A percentile compares a stretch with the other conserved stretches of the same genome.
phyloP scores from a whole-genome alignment of 768 basidiomycete genomes.

The Collybia sp. region DNA sequence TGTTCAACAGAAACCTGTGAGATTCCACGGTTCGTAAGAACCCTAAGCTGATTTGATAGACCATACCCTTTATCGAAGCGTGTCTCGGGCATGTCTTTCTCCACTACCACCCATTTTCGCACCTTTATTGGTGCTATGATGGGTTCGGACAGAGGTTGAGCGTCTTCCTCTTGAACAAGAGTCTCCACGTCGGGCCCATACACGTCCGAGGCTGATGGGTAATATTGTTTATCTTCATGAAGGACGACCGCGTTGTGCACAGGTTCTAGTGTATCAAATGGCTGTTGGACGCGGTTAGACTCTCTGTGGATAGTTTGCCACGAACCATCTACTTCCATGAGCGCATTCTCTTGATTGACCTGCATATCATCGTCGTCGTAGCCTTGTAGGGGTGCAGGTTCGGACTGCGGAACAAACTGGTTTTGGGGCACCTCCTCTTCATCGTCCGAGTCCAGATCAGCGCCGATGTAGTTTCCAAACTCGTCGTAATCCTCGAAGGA shows the following conservation, averaged over 20 bases:
- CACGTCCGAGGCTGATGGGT: slow-evolving; percentile 86
- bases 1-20: slow-evolving; percentile 82
- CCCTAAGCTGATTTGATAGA: slow-evolving; percentile 6
- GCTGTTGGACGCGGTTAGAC: slow-evolving; percentile 14
- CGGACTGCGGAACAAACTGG: slow-evolving; percentile 33
- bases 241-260: slow-evolving; percentile 79
- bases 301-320: slow-evolving; percentile 3
- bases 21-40: slow-evolving; percentile 2
- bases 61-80: slow-evolving; percentile 95
- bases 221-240: slow-evolving; percentile 98
- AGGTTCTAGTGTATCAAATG: slow-evolving; percentile 45
- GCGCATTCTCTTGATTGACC: slow-evolving; percentile 49
- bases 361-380: slow-evolving; percentile 69
- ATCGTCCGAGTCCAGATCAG: slow-evolving; percentile 88
- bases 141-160: slow-evolving; percentile 91
- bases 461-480: slow-evolving; percentile 98
- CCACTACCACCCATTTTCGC: slow-evolving; percentile 90
- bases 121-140: slow-evolving; percentile 95
- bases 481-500: slow-evolving; percentile 85
- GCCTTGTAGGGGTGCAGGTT: slow-evolving; percentile 68
- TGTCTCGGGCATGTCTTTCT: slow-evolving; percentile 94
- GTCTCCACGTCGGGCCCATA: slow-evolving; percentile 96
- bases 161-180: slow-evolving; percentile 96
- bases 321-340: slow-evolving; percentile 85
- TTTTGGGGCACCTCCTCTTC: slow-evolving; percentile 56